phyloP scores from a whole-genome alignment of 495 filamentous ascomycete species.

The Bombardia bombarda region DNA sequence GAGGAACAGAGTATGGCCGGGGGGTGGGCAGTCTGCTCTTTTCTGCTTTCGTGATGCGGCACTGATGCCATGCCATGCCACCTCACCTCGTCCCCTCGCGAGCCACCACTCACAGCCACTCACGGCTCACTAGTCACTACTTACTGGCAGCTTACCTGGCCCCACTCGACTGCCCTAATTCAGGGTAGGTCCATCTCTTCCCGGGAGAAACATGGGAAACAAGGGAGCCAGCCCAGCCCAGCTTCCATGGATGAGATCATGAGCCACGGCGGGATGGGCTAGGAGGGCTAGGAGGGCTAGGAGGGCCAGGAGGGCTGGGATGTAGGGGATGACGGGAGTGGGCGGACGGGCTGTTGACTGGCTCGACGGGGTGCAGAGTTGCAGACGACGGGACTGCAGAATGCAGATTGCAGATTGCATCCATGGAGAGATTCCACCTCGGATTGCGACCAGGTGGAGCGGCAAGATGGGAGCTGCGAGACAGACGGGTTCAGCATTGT shows the following conservation, averaged over 20 bases:
- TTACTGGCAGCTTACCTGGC: no score
- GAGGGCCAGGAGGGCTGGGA: no score
- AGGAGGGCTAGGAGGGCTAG: neutral
- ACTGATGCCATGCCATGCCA: slow-evolving; percentile 14
- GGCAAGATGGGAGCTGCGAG: neutral
- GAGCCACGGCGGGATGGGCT: neutral
- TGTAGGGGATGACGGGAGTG: no score
- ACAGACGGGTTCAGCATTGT: slow-evolving; percentile 2
- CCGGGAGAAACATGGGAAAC: neutral
- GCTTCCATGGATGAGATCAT: neutral
- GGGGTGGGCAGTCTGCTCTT: no score
- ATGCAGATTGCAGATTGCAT: neutral
- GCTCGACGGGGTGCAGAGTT: no score
- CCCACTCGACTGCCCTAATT: neutral
- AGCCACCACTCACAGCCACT: neutral
- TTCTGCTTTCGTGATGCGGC: slow-evolving; percentile 10
- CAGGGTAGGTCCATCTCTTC: neutral
- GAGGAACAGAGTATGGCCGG: no score
- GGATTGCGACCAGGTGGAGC: no score
- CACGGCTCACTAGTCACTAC: neutral
- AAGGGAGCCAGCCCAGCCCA: neutral
- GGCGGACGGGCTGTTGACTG: no score
- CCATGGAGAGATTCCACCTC: no score
- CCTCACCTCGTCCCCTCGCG: slow-evolving; percentile 4
- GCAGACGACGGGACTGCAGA: neutral